These are phyloP conservation scores for Brassica cretica DNA, from an alignment of 345 rosid genomes.

Conservation along the genomic window DNA sequence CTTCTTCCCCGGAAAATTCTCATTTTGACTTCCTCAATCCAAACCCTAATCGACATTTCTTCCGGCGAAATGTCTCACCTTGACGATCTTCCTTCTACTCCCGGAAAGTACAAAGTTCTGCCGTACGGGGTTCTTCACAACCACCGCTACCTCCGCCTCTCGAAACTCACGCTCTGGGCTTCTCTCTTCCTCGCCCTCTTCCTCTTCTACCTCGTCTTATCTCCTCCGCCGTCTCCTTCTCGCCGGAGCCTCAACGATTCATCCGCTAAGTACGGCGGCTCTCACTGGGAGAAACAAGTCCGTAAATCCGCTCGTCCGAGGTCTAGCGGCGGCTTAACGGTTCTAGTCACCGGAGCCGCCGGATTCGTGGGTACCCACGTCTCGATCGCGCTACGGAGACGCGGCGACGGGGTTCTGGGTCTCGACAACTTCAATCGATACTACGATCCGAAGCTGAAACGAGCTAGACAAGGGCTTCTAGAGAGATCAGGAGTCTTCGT, in stretches of 20 bases:
- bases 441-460: slow-evolving; percentile 59
- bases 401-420: slow-evolving; percentile 80
- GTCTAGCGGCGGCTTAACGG: slow-evolving; percentile 44
- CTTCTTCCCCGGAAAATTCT: slow-evolving; percentile 37
- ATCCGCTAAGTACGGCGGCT: slow-evolving; percentile 42
- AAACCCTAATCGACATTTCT: slow-evolving; percentile 25
- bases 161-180: slow-evolving; percentile 50
- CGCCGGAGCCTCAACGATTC: slow-evolving; percentile 48
- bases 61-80: slow-evolving; percentile 54
- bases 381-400: slow-evolving; percentile 52
- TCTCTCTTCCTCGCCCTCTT: slow-evolving; percentile 50
- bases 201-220: slow-evolving; percentile 47
- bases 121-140: slow-evolving; percentile 41
- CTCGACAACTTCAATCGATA: slow-evolving; percentile 73
- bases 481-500: slow-evolving; percentile 56
- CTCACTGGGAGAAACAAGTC: slow-evolving; percentile 55
- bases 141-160: slow-evolving; percentile 53
- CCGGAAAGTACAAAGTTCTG: slow-evolving; percentile 54
- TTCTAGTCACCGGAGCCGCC: slow-evolving; percentile 79
- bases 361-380: slow-evolving; percentile 79
- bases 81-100: slow-evolving; percentile 55
- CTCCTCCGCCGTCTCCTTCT: slow-evolving; percentile 40
- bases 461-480: slow-evolving; percentile 54
- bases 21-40: slow-evolving; percentile 31
- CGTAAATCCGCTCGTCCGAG: slow-evolving; percentile 53